These are phyloP conservation scores for Tagetes erecta DNA, from an alignment of 129 eudicot species.

Conservation along the genomic window DNA sequence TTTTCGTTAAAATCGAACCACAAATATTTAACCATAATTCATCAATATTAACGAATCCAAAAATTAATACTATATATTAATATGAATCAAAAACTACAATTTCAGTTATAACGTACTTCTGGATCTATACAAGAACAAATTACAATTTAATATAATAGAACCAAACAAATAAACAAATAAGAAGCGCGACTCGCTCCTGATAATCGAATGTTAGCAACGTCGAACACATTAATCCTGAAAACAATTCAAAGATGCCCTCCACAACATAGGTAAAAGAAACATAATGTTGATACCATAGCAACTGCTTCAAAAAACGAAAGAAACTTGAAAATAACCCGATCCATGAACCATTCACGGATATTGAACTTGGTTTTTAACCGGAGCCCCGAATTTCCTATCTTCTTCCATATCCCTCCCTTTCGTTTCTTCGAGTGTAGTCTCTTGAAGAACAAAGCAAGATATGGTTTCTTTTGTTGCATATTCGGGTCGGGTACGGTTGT, in stretches of 20 bases:
- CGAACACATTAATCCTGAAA: not conserved
- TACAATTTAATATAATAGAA: not conserved
- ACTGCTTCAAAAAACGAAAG: slow-evolving; percentile 54
- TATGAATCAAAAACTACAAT: not conserved
- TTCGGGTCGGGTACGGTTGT: not conserved
- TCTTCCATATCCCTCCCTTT: slow-evolving; percentile 36
- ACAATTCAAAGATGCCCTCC: slow-evolving; percentile 50
- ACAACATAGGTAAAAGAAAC: slow-evolving; percentile 67
- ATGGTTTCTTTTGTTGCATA: slow-evolving; percentile 28
- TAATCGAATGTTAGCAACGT: not conserved
- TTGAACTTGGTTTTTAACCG: slow-evolving; percentile 42
- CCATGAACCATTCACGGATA: slow-evolving; percentile 50
- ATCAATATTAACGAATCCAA: not conserved
- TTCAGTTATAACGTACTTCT: not conserved
- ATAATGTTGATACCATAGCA: slow-evolving; percentile 50
- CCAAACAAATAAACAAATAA: slow-evolving; percentile 4
- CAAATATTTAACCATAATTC: too few species aligned
- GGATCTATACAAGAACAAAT: slow-evolving; percentile 7
- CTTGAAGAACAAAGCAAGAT: slow-evolving; percentile 37
- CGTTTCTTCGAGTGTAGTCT: slow-evolving; percentile 36
- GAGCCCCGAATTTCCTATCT: slow-evolving; percentile 34
- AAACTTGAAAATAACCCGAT: slow-evolving; percentile 54
- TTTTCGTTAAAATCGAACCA: too few species aligned
- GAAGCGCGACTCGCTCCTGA: not conserved
- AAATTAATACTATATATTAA: not conserved